Conservation (phyloP, 192 early-diverging fungal species). For the Coemansia sp. region DNA sequence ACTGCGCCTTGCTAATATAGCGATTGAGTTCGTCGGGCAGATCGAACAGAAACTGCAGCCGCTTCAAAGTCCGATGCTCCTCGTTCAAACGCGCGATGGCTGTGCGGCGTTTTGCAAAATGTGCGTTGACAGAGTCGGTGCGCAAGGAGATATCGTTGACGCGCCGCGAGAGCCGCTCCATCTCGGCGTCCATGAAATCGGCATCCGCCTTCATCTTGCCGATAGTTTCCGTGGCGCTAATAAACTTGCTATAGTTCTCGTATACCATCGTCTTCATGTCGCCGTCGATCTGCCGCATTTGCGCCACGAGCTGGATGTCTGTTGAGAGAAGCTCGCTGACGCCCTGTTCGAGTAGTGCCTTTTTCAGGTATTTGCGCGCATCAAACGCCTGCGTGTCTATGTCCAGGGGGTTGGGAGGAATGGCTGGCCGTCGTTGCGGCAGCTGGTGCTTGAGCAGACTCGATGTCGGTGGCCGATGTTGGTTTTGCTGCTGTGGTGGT, state of each 20-base stretch:
- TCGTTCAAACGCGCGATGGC: slow-evolving; percentile 72
- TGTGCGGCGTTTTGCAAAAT: slow-evolving; percentile 65
- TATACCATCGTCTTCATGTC: slow-evolving; percentile 98
- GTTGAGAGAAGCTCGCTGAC: slow-evolving; percentile 68
- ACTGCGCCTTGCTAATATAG: slow-evolving; percentile 59
- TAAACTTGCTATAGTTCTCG: slow-evolving; percentile 98
- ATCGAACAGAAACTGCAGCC: slow-evolving; percentile 88
- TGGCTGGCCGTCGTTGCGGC: background rate
- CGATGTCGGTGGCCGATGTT: slow-evolving; percentile 7
- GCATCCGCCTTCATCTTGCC: slow-evolving; percentile 83
- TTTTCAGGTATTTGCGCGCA: slow-evolving; percentile 75
- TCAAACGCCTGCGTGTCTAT: slow-evolving; percentile 75
- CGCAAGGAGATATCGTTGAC: slow-evolving; percentile 65
- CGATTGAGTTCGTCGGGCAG: slow-evolving; percentile 72
- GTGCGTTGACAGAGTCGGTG: slow-evolving; percentile 52
- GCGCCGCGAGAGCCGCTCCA: slow-evolving; percentile 68
- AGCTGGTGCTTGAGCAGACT: slow-evolving; percentile 11
- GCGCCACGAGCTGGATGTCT: slow-evolving; percentile 56
- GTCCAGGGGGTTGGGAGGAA: slow-evolving; percentile 61
- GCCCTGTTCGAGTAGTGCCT: slow-evolving; percentile 65
- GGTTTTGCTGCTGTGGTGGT: slow-evolving; percentile 23
- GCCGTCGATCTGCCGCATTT: slow-evolving; percentile 87
- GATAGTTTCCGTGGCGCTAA: slow-evolving; percentile 92
- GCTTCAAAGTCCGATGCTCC: slow-evolving; percentile 71
- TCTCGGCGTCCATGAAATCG: slow-evolving; percentile 83